phyloP scores from a whole-genome alignment of 805 yeast species.

The Soucietia sequanensis region DNA sequence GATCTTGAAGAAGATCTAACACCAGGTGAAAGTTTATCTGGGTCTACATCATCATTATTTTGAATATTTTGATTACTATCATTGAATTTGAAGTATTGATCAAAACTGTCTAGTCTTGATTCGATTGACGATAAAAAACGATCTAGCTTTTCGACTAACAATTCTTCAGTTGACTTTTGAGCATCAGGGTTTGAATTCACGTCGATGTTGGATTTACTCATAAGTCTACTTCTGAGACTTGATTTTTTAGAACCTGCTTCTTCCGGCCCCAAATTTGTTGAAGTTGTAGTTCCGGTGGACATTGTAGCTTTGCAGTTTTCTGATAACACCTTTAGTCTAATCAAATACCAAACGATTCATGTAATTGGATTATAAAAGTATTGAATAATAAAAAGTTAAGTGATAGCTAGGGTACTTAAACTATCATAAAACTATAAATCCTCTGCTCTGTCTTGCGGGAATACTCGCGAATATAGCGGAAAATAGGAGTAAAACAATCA shows the following conservation, averaged over 20 bases:
- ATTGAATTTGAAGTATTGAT: slow-evolving; percentile 34
- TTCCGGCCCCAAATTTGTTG: slow-evolving; percentile 3
- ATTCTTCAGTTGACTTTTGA: slow-evolving; percentile 31
- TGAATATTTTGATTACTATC: slow-evolving; percentile 6
- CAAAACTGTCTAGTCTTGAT: slow-evolving; percentile 38
- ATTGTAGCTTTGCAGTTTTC: background rate
- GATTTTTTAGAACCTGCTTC: background rate
- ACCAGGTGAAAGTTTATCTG: too few species aligned
- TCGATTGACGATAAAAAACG: slow-evolving; percentile 43
- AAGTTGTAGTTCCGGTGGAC: slow-evolving; percentile 2
- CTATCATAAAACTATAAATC: too few species aligned
- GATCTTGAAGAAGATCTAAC: slow-evolving; percentile 7
- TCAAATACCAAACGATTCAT: background rate
- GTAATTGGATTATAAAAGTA: background rate
- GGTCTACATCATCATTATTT: background rate
- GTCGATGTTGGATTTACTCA: slow-evolving; percentile 4
- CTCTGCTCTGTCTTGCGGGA: too few species aligned
- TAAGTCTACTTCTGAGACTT: slow-evolving; percentile 12
- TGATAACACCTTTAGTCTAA: too few species aligned
- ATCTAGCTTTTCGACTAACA: slow-evolving; percentile 40
- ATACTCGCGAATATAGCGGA: too few species aligned
- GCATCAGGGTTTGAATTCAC: too few species aligned
- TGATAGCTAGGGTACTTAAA: too few species aligned
- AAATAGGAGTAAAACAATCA: too few species aligned
- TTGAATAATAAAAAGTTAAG: too few species aligned